phyloP scores from a whole-genome alignment of 106 monocot species.

The Chionographis japonica region DNA sequence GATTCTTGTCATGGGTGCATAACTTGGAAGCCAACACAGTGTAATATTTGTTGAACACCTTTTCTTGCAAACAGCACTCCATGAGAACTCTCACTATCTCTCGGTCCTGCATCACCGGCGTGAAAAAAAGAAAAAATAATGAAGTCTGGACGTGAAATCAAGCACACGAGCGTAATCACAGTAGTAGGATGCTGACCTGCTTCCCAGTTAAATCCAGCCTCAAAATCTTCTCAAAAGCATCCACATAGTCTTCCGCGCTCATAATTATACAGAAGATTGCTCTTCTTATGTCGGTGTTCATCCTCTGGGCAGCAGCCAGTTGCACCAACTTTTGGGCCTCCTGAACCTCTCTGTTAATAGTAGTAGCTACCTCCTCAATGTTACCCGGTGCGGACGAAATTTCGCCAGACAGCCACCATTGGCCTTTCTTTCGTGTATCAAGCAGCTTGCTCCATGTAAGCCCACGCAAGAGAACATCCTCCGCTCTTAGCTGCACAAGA shows the following conservation, averaged over 20 bases:
- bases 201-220: slow-evolving; percentile 80
- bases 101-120: slow-evolving; percentile 55
- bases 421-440: slow-evolving; percentile 90
- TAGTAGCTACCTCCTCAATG: slow-evolving; percentile 49
- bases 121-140: background rate
- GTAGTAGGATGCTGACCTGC: slow-evolving; percentile 39
- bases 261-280: slow-evolving; percentile 95
- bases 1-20: slow-evolving; percentile 86
- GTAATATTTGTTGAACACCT: slow-evolving; percentile 89
- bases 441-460: slow-evolving; percentile 85
- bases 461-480: slow-evolving; percentile 69
- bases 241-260: slow-evolving; percentile 91
- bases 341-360: slow-evolving; percentile 49
- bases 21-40: slow-evolving; percentile 85
- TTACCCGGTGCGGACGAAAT: slow-evolving; percentile 23
- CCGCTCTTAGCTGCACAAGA: slow-evolving; percentile 60
- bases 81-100: slow-evolving; percentile 94
- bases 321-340: slow-evolving; percentile 82
- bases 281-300: slow-evolving; percentile 87
- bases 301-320: slow-evolving; percentile 78
- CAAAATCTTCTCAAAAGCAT: slow-evolving; percentile 95
- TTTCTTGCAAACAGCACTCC: slow-evolving; percentile 94
- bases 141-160: background rate
- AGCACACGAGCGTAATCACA: background rate
- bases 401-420: slow-evolving; percentile 91